Base-by-base conservation (phyloP, 768 basidiomycete genomes). In the Cystobasidium onofrii region DNA sequence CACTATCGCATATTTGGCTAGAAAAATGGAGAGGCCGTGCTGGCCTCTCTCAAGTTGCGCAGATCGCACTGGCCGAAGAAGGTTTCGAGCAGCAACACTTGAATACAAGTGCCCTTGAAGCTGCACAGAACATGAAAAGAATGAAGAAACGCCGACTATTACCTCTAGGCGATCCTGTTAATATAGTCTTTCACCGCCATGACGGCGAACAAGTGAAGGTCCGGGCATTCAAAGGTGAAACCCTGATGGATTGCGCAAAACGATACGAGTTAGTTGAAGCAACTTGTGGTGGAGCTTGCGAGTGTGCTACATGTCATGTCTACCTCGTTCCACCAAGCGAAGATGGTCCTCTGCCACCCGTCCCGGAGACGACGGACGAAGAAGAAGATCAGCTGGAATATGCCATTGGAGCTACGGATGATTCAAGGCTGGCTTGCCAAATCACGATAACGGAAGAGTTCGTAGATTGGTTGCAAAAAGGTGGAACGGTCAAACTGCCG, bases 301-400 rank as follows among this genome's bases (percentile, higher is more conserved):
- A 78, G 65, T 78, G 78, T 70, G 78, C 78, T 18, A 78, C 78
- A 1, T 78, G 78, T 67, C 76, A 77, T 50, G 76, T 78, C 13
- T 71, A 74, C 44, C 64, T 78, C 41, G 61, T 64, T 0, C 75
- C 75, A 6, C n/a, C 62, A 27, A 23, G 10, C 31, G 18, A 64
- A 10, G 69, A 43, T 34, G 55, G 18, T 34, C 25, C 31, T 20
- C 20, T 44, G 17, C 13, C 77, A 1, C 73, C 70, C 0, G n/a
- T 74, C 6, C 75, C 76, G 0, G 75, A 76, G 61, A 65, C 75
- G 64, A 74, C 25, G 1, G 76, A 78, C 33, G 78, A 78, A 33
- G 78, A 78, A 61, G 78, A 78, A 66, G 78, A 78, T 62, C 78
- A 78, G 50, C 65, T 78, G 10, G 78, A 78, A 52, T 78, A 77